Evolutionary conservation across 1,284 basidiomycete species (phyloP), one percentile per base, ranked within the genome.

Genomic region (Microbotryum silenes-acaulis): DNA sequence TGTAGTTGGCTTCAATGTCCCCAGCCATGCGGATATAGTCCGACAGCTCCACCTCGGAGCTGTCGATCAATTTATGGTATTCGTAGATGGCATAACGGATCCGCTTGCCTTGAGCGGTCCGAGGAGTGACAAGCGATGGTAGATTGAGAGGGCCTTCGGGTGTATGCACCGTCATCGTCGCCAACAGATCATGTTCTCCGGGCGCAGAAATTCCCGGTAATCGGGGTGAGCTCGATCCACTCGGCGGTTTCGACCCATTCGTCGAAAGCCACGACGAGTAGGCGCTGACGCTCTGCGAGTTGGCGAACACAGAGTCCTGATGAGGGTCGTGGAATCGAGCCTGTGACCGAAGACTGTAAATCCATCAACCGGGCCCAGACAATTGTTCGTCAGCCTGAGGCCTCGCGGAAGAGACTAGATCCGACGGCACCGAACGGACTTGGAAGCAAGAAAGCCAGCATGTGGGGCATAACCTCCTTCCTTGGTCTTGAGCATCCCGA

Each of bases 1-100:
- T 71, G 70, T 93, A 92, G 73, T 94, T 94, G 55, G 91, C 82
- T 71, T 92, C 89, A 63, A 96, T 91, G 72, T 96, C 92, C 6
- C 84, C 85, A 0, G 89, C 88, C 46, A 96, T 86, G 7, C 88
- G 81, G 66, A 91, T 85, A 89, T 90, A 94, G 72, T 93, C 91
- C 54, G 55, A 44, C 57, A 65, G 65, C 65, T 74, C 57, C 56
- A 69, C 47, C 54, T 63, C 91, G 71, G 88, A 90, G 69, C 89
- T 91, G 70, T 94, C 91, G 58, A 94, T 77, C 7, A 96, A 77
- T 2, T 87, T 87, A 72, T 87, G 81, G 86, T 91, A 92, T 86
- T 91, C 68, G 57, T 62, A 67, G 20, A 73, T 63, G 5, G 61
- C 68, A 73, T 89, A 91, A 46, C 88, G 81, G 63, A 91, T 87